These are phyloP conservation scores for Candida bentonensis DNA, from an alignment of 805 yeast genomes.

Conservation along the genomic window DNA sequence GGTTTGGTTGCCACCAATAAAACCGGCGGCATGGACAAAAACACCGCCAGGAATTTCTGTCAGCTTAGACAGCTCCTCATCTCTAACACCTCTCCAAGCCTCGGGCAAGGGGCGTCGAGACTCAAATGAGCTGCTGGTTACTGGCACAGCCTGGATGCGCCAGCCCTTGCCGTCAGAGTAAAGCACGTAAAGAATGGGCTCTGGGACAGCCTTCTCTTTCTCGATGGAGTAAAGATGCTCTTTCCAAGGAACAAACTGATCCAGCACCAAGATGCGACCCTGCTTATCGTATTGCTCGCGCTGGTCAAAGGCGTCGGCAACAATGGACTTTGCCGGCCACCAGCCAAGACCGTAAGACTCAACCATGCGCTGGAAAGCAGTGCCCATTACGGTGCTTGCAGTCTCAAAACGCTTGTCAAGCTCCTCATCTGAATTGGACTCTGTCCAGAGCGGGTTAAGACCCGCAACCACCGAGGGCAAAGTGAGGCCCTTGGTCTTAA, in stretches of 20 bases:
- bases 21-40: conserved; percentile 89
- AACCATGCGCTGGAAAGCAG: conserved; percentile 53
- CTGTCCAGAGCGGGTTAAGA: conserved; percentile 79
- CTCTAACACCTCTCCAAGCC: conserved; percentile 91
- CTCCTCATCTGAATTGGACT: conserved; percentile 42
- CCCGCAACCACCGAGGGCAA: conserved; percentile 66
- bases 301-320: conserved; percentile 49
- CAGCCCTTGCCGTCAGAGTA: conserved; percentile 63
- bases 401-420: conserved; percentile 51
- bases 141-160: conserved; percentile 89
- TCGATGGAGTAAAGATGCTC: conserved; percentile 76
- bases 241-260: conserved; percentile 87
- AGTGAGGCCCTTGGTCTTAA: conserved; percentile 58
- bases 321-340: conserved; percentile 79
- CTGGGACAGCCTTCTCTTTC: conserved; percentile 24
- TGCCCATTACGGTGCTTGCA: conserved; percentile 77
- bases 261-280: conserved; percentile 63
- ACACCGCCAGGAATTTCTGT: conserved; percentile 81
- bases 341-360: conserved; percentile 68
- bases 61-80: conserved; percentile 56
- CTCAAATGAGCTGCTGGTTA: conserved; percentile 61
- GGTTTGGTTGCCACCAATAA: conserved; percentile 86
- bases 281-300: conserved; percentile 48
- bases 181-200: conserved; percentile 50
- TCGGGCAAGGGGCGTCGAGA: conserved; percentile 83